Percentiles rank a stretch among this genome's conserved stretches.
These are phyloP conservation scores for Geranium incanum DNA, from an alignment of 441 rosid genomes.

Conservation along the genomic window DNA sequence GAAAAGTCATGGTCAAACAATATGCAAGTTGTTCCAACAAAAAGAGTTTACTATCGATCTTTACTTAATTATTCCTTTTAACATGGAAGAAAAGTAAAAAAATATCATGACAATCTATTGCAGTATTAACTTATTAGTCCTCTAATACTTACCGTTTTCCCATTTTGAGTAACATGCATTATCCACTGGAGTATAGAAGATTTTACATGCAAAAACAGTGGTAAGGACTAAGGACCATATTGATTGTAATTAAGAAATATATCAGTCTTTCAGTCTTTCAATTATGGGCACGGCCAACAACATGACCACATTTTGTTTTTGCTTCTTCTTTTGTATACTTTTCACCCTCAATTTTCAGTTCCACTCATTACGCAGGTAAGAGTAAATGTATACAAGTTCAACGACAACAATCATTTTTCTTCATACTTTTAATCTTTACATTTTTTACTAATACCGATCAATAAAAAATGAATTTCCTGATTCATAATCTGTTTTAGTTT, in stretches of 20 bases:
- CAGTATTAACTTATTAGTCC: background rate
- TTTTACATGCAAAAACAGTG: background rate
- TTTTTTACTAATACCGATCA: background rate
- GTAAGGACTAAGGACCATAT: too few relatives aligned
- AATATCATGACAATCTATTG: background rate
- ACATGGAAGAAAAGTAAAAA: background rate
- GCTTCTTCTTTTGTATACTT: too few relatives aligned
- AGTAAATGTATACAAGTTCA: too few relatives aligned
- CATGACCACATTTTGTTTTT: too few relatives aligned
- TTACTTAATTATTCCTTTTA: background rate
- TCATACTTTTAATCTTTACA: too few relatives aligned
- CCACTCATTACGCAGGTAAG: too few relatives aligned
- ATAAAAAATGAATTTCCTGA: background rate
- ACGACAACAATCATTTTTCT: too few relatives aligned
- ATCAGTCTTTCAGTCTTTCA: too few relatives aligned
- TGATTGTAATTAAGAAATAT: too few relatives aligned
- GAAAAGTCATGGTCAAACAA: conserved; percentile 10
- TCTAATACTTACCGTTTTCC: background rate
- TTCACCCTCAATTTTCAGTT: too few relatives aligned
- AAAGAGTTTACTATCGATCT: background rate
- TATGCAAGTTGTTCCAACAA: conserved; percentile 12
- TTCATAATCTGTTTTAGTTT: background rate
- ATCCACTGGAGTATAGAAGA: background rate
- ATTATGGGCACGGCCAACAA: too few relatives aligned
- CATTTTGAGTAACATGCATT: background rate